Conservation (phyloP, 495 filamentous ascomycete species). For the Xylaria curta region DNA sequence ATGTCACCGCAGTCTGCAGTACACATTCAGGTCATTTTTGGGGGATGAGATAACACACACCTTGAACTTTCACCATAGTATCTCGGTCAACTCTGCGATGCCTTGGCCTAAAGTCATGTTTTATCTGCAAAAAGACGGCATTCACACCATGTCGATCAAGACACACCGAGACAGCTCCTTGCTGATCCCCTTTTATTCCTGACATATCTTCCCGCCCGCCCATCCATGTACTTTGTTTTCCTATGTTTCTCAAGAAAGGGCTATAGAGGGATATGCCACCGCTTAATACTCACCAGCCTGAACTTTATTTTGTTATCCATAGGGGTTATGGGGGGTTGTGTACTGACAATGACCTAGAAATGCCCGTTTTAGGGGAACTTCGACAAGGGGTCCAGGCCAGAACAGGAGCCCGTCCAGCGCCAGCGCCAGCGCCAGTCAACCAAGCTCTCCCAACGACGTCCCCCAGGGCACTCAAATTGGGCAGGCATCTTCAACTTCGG, state of each 20-base stretch:
- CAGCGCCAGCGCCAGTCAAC: constrained; percentile 32
- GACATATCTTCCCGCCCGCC: not conserved
- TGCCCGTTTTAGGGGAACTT: constrained; percentile 54
- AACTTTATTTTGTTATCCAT: not conserved
- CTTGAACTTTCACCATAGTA: not conserved
- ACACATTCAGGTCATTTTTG: constrained; percentile 1
- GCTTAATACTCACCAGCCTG: not conserved
- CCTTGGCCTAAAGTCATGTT: not conserved
- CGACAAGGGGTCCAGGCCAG: constrained; percentile 47
- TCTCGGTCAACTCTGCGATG: not conserved
- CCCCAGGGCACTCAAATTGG: constrained; percentile 50
- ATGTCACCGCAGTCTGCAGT: not conserved
- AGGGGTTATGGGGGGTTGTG: no score
- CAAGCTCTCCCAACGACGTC: constrained; percentile 51
- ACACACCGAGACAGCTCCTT: not conserved
- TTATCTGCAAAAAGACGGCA: not conserved
- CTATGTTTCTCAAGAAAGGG: not conserved
- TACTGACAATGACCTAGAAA: constrained; percentile 41
- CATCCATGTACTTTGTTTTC: not conserved
- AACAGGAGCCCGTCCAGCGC: constrained; percentile 49
- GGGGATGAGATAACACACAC: not conserved
- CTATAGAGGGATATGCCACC: not conserved
- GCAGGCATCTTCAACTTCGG: constrained; percentile 56
- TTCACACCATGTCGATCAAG: constrained; percentile 2
- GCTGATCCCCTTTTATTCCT: not conserved